These are phyloP conservation scores for Physaria fendleri DNA, from an alignment of 345 rosid species.

Conservation along the genomic window DNA sequence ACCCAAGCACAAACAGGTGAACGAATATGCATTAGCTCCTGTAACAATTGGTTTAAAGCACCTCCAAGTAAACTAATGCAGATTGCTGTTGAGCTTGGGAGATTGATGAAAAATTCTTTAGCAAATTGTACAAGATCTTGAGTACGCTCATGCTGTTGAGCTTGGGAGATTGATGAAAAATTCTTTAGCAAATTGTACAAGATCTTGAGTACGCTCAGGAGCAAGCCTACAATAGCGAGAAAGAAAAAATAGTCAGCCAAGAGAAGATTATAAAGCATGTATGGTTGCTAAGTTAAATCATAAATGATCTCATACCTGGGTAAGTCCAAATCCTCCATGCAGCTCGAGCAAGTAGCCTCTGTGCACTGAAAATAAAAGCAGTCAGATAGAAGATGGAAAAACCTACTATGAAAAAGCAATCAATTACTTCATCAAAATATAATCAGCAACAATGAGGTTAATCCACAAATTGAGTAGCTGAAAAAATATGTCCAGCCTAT, in stretches of 20 bases:
- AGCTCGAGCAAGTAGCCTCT: constrained; percentile 29
- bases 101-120: constrained; percentile 45
- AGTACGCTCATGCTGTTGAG: constrained; percentile 48
- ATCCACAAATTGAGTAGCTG: constrained; percentile 15
- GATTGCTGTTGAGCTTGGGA: constrained; percentile 56
- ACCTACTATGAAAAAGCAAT: not conserved
- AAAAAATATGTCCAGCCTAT: not conserved
- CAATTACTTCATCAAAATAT: not conserved
- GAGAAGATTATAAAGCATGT: constrained; percentile 6
- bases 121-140: constrained; percentile 62
- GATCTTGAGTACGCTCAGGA: constrained; percentile 57
- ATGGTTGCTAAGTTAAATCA: constrained; percentile 15
- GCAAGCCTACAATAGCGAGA: constrained; percentile 57
- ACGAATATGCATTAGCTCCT: constrained; percentile 47
- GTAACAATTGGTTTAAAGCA: constrained; percentile 44
- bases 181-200: constrained; percentile 50
- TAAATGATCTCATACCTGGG: constrained; percentile 44
- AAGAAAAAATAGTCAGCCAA: constrained; percentile 17
- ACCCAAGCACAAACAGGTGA: constrained; percentile 62
- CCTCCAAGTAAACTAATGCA: constrained; percentile 72
- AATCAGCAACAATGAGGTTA: not conserved
- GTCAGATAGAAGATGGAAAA: constrained; percentile 14
- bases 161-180: constrained; percentile 61
- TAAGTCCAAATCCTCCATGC: constrained; percentile 25
- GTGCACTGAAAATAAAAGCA: constrained; percentile 40